Percentiles rank a stretch among this genome's conserved stretches.
Conservation (phyloP, 202 grass and related monocot genomes). For the Schoenoplectus tabernaemontani region DNA sequence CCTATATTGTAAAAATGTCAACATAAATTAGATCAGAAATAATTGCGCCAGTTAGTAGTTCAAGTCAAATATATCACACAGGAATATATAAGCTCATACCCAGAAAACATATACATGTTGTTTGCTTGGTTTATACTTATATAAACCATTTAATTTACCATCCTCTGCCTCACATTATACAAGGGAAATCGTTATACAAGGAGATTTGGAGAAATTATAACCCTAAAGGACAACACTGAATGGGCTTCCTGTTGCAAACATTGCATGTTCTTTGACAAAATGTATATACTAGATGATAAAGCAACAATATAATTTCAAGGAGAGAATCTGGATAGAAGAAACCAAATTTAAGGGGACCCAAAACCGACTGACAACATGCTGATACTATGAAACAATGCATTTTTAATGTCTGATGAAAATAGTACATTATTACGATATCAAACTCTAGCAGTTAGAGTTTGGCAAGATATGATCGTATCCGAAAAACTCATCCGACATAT, state of each 20-base stretch:
- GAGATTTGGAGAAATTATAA: constrained; percentile 29
- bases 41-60: background rate
- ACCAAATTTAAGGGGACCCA: background rate
- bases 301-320: background rate
- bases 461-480: no score
- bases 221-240: constrained; percentile 73
- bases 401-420: background rate
- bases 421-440: background rate
- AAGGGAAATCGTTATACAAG: background rate
- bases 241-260: constrained; percentile 97
- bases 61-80: background rate
- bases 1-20: constrained; percentile 39
- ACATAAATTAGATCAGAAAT: background rate
- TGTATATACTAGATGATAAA: background rate
- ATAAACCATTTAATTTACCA: constrained; percentile 49
- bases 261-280: constrained; percentile 58
- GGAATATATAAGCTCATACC: constrained; percentile 40
- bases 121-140: constrained; percentile 99
- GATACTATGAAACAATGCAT: background rate
- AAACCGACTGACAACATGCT: background rate
- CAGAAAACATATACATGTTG: constrained; percentile 99
- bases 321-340: background rate
- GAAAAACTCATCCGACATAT: no score
- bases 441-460: no score
- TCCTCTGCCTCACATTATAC: constrained; percentile 35